phyloP scores from a whole-genome alignment of 495 filamentous ascomycete species.

The Neurospora sp. region DNA sequence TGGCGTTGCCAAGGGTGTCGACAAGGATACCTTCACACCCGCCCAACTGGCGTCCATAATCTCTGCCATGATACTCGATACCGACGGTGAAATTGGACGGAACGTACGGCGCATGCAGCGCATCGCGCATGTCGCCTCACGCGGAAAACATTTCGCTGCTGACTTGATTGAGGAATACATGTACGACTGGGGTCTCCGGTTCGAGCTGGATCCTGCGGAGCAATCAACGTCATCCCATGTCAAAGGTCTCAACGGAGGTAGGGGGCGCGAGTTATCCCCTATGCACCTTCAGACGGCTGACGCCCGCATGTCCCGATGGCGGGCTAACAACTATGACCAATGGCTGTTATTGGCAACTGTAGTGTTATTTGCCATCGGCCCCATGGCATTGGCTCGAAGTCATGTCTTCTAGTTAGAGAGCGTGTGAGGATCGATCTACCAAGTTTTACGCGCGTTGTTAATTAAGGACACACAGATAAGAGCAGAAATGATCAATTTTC shows the following conservation, averaged over 20 bases:
- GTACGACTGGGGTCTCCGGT: slow-evolving; percentile 19
- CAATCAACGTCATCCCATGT: slow-evolving; percentile 7
- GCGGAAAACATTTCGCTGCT: slow-evolving; percentile 25
- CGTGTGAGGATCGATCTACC: no score
- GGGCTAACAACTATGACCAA: slow-evolving; percentile 24
- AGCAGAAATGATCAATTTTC: no score
- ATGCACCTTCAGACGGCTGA: slow-evolving; percentile 35
- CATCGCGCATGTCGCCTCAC: slow-evolving; percentile 24
- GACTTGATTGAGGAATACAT: slow-evolving; percentile 32
- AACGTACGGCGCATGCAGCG: slow-evolving; percentile 23
- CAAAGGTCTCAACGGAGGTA: not conserved
- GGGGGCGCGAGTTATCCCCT: slow-evolving; percentile 1
- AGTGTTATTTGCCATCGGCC: no score
- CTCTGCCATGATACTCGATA: slow-evolving; percentile 14
- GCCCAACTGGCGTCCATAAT: slow-evolving; percentile 18
- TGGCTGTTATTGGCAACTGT: not conserved
- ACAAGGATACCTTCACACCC: slow-evolving; percentile 24
- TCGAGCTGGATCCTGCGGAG: slow-evolving; percentile 9
- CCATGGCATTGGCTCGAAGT: no score
- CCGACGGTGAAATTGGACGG: slow-evolving; percentile 10
- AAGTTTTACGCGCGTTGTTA: no score
- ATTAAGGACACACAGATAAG: no score
- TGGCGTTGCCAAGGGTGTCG: slow-evolving; percentile 19
- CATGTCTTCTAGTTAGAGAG: no score
- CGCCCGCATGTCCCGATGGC: slow-evolving; percentile 25